Percentiles rank a stretch among this genome's conserved stretches.
phyloP scores from a whole-genome alignment of 495 filamentous ascomycete genomes.

The Beverwykella pulmonaria region DNA sequence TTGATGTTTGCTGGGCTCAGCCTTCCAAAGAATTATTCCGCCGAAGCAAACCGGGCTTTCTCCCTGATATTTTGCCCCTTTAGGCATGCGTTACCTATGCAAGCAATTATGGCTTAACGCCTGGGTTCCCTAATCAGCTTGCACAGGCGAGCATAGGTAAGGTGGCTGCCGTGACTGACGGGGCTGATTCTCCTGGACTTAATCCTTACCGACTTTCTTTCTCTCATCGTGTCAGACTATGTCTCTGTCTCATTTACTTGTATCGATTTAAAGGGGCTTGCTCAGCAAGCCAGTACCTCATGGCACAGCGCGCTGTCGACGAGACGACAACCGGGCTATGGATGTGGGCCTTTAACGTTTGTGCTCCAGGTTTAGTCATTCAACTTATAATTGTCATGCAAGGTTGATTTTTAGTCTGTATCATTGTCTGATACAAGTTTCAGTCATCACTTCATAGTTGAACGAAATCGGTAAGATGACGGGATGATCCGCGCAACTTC shows the following conservation, averaged over 20 bases:
- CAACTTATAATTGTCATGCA: background rate
- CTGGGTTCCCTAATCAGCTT: background rate
- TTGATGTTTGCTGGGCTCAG: slow-evolving; percentile 9
- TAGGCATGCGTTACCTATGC: background rate
- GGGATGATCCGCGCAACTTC: no score
- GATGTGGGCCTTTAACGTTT: background rate
- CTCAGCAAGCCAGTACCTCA: background rate
- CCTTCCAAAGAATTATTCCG: slow-evolving; percentile 1
- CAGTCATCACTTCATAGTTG: no score
- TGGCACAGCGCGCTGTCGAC: background rate
- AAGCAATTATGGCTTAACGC: background rate
- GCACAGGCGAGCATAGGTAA: background rate
- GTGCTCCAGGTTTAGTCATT: background rate
- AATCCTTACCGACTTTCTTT: background rate
- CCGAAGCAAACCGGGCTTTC: slow-evolving; percentile 1
- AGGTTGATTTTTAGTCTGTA: background rate
- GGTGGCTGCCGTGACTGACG: background rate
- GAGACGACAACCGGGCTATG: background rate
- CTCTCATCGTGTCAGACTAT: background rate
- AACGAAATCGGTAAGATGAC: no score
- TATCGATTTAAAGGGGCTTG: background rate
- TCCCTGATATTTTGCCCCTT: background rate
- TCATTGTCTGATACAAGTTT: no score
- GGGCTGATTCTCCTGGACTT: background rate
- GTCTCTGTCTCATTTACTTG: background rate